Evolutionary conservation across 345 rosid genomes (phyloP).

Genomic region (Ceriops zippeliana): DNA sequence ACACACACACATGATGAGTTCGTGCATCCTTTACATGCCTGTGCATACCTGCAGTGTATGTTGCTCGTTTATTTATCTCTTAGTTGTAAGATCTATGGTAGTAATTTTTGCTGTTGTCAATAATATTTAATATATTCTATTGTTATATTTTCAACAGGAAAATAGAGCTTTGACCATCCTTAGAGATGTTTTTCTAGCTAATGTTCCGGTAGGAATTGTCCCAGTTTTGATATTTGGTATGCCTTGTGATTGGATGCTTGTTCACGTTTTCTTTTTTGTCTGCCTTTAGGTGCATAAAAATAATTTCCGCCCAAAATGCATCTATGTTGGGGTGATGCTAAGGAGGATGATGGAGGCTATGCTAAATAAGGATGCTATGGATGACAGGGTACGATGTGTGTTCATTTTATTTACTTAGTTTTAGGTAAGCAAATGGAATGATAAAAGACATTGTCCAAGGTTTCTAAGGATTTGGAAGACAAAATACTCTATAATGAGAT

Average conservation of each 20-base stretch:
- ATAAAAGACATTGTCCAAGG: neutral
- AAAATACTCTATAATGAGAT: too few relatives aligned
- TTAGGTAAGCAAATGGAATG: neutral
- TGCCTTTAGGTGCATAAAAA: conserved; percentile 49
- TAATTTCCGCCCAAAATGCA: conserved; percentile 82
- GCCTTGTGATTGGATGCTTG: conserved; percentile 2
- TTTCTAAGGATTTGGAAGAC: too few relatives aligned
- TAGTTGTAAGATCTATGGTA: neutral
- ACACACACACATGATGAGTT: neutral
- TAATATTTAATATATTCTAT: neutral
- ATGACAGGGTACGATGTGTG: conserved; percentile 72
- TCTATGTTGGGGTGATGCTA: conserved; percentile 92
- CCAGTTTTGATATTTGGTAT: conserved; percentile 4
- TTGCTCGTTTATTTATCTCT: neutral
- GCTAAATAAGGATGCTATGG: conserved; percentile 91
- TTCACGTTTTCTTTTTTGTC: conserved; percentile 20
- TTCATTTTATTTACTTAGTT: neutral
- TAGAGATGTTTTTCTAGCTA: conserved; percentile 77
- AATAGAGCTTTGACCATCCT: conserved; percentile 58
- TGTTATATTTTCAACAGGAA: conserved; percentile 42
- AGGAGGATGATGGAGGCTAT: conserved; percentile 93
- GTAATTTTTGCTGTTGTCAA: neutral
- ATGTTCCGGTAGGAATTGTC: conserved; percentile 66
- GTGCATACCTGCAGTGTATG: too few relatives aligned
- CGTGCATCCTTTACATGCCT: neutral